Base-by-base conservation (phyloP, 1,284 basidiomycete genomes). In the Boletus smithii region DNA sequence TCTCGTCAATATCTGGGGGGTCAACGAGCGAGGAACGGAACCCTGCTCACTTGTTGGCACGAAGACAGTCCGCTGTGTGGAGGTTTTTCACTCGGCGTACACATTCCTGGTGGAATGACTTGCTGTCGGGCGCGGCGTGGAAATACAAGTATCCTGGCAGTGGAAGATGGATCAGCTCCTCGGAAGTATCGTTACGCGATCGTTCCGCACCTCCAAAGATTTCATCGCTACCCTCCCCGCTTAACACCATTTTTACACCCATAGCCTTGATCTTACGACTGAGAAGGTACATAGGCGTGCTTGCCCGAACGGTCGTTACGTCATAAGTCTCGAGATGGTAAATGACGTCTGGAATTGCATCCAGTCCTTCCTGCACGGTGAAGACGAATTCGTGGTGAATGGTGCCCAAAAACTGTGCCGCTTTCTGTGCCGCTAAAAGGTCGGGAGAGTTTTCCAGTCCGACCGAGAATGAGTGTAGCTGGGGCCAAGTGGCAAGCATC, bases 221-320 rank as follows among this genome's bases (percentile, higher is more conserved):
- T 72, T 99, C 97, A 62, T 99, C 97, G 50, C 91, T 94, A 26
- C 97, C 97, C 70, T 99, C 97, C 29, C 97, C 97, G 54, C 89
- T 93, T 32, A 99, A 79, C 4, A 99, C 97, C 97, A 99, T 99
- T 76, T 99, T 99, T 55, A 99, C 97, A 55, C 97, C 97, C 89
- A 95, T 99, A 3, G 97, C 95, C 74, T 99, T 99, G 77, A 99
- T 97, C 76, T 99, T 99, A 48, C 97, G 82, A 67, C 89, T 93
- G 50, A 99, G 82, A 29, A 99, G 82, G 68, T 95, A 95, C 93
- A 95, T 95, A 14, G 97, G 95, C 6, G 95, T 98, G 60, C 91
- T 95, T 5, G 97, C 97, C 49, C 97, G 88, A 44, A 98, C 93
- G 14, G 97, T 99, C 30, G 97, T 99, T 46, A 99, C 97, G 67